These are phyloP conservation scores for Amanita rimosa DNA, from an alignment of 768 basidiomycete genomes.

Conservation along the genomic window DNA sequence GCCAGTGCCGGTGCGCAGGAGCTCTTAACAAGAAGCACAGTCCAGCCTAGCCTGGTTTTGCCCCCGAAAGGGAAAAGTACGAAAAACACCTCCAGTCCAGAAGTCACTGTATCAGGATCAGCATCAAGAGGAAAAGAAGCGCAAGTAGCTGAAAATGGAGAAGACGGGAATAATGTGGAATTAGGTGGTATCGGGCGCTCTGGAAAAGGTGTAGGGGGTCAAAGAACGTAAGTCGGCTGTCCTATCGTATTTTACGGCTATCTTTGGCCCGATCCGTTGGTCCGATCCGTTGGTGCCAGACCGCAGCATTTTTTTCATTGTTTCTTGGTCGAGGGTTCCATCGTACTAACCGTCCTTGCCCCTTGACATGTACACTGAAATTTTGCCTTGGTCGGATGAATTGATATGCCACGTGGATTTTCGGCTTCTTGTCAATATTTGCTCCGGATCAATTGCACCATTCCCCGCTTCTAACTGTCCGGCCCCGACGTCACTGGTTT, in stretches of 20 bases:
- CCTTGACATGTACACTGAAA: neutral
- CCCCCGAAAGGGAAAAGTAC: conserved; percentile 15
- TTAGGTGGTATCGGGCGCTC: conserved; percentile 25
- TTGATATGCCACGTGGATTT: neutral
- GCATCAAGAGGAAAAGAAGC: conserved; percentile 24
- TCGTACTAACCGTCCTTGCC: conserved; percentile 1
- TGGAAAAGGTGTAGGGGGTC: conserved; percentile 17
- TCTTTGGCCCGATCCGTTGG: neutral
- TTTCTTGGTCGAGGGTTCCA: conserved; percentile 3
- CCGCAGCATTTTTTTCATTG: neutral
- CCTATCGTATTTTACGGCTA: neutral
- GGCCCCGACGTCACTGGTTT: neutral
- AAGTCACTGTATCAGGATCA: conserved; percentile 11
- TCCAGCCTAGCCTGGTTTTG: neutral
- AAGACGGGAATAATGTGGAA: conserved; percentile 34
- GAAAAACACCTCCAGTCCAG: conserved; percentile 11
- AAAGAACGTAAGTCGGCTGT: conserved; percentile 26
- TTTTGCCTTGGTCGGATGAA: neutral
- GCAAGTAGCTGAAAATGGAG: conserved; percentile 23
- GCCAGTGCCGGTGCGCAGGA: conserved; percentile 3
- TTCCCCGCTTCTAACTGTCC: neutral
- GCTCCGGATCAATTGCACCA: neutral
- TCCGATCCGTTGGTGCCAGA: neutral
- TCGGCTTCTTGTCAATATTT: neutral
- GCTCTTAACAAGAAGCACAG: neutral